Conservation (phyloP, 257 asterid genomes). For the Fraxinus excelsior region DNA sequence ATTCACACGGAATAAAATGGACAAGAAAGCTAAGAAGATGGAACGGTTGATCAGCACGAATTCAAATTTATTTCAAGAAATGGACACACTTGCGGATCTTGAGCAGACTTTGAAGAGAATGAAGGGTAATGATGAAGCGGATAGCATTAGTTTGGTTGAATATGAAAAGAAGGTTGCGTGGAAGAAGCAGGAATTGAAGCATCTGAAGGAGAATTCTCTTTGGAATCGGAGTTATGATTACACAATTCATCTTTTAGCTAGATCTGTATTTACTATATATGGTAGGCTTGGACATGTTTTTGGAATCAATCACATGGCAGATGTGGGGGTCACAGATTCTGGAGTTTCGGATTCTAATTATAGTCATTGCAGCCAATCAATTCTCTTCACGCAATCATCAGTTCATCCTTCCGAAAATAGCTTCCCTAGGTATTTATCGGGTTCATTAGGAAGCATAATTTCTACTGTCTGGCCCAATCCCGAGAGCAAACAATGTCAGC, state of each 20-base stretch:
- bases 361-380: constrained; percentile 57
- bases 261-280: constrained; percentile 68
- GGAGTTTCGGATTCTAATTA: constrained; percentile 41
- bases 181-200: constrained; percentile 81
- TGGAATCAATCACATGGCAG: constrained; percentile 51
- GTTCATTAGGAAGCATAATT: constrained; percentile 39
- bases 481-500: constrained; percentile 36
- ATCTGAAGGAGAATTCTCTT: constrained; percentile 63
- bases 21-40: constrained; percentile 70
- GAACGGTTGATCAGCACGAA: constrained; percentile 51
- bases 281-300: constrained; percentile 81
- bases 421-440: constrained; percentile 52
- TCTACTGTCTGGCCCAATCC: constrained; percentile 69
- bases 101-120: constrained; percentile 76
- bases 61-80: constrained; percentile 71
- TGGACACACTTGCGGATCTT: constrained; percentile 80
- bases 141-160: constrained; percentile 67
- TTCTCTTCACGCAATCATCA: constrained; percentile 66
- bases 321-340: constrained; percentile 48
- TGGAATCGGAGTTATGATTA: constrained; percentile 84
- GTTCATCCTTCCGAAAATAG: constrained; percentile 76
- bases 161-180: constrained; percentile 80
- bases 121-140: constrained; percentile 55
- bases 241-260: constrained; percentile 63
- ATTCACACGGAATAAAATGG: constrained; percentile 73